Conservation (phyloP, 176 grass and related monocot genomes). For the Dendrocalamus sinicus region DNA sequence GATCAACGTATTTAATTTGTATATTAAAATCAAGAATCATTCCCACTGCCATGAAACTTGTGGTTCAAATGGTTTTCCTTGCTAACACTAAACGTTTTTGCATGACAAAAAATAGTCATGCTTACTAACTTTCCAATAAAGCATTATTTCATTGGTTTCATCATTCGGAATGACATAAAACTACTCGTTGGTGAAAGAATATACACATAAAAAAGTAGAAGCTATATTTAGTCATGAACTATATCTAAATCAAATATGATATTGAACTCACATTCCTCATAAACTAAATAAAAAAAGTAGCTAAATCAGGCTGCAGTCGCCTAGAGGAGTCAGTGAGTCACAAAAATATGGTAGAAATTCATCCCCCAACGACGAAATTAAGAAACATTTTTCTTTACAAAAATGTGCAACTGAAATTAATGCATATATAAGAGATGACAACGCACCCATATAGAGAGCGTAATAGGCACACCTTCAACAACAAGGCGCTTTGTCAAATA, state of each 20-base stretch:
- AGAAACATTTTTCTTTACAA: not conserved
- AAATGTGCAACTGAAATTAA: constrained; percentile 19
- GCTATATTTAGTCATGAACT: not conserved
- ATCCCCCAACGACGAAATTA: not conserved
- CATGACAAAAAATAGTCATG: not conserved
- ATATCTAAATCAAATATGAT: not conserved
- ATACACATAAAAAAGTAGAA: not conserved
- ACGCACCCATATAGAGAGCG: constrained; percentile 86
- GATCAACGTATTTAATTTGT: not conserved
- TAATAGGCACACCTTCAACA: constrained; percentile 84
- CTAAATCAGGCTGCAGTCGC: not conserved
- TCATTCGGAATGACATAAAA: not conserved
- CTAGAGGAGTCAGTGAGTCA: not conserved
- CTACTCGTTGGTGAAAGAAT: not conserved
- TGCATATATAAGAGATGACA: constrained; percentile 48
- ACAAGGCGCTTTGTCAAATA: constrained; percentile 74
- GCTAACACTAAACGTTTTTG: not conserved
- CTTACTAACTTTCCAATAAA: not conserved
- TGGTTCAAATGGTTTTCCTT: not conserved
- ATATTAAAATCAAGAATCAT: not conserved
- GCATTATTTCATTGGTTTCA: not conserved
- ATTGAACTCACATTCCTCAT: not conserved
- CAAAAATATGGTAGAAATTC: not conserved
- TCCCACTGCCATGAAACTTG: not conserved
- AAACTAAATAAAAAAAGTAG: not conserved